Base-by-base conservation (phyloP, 1,284 basidiomycete genomes). In the Tylopilus orsonianus region DNA sequence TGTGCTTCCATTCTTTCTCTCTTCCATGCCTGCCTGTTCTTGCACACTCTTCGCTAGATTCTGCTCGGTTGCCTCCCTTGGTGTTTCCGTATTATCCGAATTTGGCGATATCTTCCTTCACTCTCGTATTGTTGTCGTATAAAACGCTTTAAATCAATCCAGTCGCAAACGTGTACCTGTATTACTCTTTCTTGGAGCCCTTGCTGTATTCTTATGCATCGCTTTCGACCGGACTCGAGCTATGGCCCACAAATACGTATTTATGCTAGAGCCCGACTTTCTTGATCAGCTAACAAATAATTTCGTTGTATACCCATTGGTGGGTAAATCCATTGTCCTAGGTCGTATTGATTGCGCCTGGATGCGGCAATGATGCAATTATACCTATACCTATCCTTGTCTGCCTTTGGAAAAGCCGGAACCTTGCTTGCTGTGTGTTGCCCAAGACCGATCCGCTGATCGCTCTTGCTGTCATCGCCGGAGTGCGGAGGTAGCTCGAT, bases 271-370 rank as follows among this genome's bases (percentile, higher is more conserved):
- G 38, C 29, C n/a, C 33, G 47, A 33, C 19, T 60, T 60, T 60
- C 57, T 61, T 63, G 58, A 61, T 59, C 36, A 61, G 36, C 57
- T 60, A 62, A 62, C 57, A 60, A n/a, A 55, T 62, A 56, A 61
- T 62, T 48, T 58, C 55, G 56, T 56, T 35, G 42, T 35, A 24
- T 32, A 38, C 30, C 30, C 37, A 35, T 18, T 30, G 41, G 37
- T 18, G 53, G 52, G 60, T 41, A 60, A 59, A 59, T 61, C 56
- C 52, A 23, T 23, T 16, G 39, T 40, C 32, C 34, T 22, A 38
- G 18, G 54, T 33, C 8, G 27, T 13, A 38, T 34, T 49, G 54
- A 59, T 54, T 13, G 50, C 20, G 38, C 23, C 41, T 49, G 43
- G 20, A 50, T 57, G 38, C 34, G 44, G 38, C 34, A 53, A 37